phyloP scores from a whole-genome alignment of 1,284 basidiomycete species.

The Malassezia furfur region DNA sequence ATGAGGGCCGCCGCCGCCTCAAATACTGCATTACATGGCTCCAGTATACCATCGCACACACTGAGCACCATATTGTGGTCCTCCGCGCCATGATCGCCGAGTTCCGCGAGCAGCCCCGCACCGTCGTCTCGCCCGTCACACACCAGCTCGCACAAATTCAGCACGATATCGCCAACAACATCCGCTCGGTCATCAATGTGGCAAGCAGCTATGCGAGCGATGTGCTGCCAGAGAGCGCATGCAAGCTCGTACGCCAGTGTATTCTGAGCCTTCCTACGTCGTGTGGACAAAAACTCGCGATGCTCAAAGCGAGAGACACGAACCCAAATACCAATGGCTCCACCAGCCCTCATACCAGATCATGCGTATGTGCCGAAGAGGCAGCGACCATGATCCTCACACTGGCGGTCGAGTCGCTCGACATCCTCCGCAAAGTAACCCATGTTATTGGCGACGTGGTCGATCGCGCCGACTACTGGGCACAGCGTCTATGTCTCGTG shows the following conservation, averaged over 20 bases:
- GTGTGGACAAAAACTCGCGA: conserved; percentile 51
- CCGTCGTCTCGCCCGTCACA: conserved; percentile 25
- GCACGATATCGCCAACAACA: conserved; percentile 70
- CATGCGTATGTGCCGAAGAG: too few relatives aligned
- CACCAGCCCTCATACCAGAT: too few relatives aligned
- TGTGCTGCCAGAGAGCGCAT: conserved; percentile 72
- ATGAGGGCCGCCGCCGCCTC: conserved; percentile 75
- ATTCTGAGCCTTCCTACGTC: conserved; percentile 70
- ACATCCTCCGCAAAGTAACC: conserved; percentile 79
- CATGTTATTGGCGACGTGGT: conserved; percentile 75
- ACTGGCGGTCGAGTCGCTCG: conserved; percentile 77
- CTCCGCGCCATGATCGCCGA: conserved; percentile 54
- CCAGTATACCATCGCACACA: conserved; percentile 73
- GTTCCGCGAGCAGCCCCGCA: conserved; percentile 37
- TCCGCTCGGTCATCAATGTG: conserved; percentile 77
- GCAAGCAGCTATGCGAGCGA: conserved; percentile 75
- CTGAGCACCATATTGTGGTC: conserved; percentile 74
- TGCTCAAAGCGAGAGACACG: not conserved
- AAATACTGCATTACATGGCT: conserved; percentile 82
- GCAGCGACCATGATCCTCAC: conserved; percentile 55
- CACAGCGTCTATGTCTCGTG: conserved; percentile 46
- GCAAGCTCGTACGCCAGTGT: conserved; percentile 65
- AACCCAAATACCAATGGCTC: not conserved
- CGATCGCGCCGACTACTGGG: conserved; percentile 74
- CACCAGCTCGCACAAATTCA: conserved; percentile 60